A percentile compares a stretch with the other conserved stretches of the same genome.
Conservation (phyloP, 1,284 basidiomycete species). For the Ceratobasidium sp. region DNA sequence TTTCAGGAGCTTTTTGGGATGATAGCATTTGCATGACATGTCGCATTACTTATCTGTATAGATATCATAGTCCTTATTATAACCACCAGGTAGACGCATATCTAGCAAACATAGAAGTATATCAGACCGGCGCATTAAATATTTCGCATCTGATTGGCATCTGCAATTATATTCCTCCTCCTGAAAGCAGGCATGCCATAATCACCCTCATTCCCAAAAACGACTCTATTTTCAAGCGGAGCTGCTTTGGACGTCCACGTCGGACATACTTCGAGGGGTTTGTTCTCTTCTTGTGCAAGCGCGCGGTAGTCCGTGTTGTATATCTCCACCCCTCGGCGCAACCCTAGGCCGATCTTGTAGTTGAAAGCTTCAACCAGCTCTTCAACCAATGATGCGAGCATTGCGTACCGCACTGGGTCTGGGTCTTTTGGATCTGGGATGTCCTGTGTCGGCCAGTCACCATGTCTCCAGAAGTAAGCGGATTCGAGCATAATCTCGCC, state of each 20-base stretch:
- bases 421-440: conserved; percentile 41
- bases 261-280: conserved; percentile 23
- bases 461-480: conserved; percentile 37
- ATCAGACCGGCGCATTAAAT: background rate
- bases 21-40: conserved; percentile 23
- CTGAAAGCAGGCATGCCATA: conserved; percentile 1
- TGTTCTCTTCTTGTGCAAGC: conserved; percentile 25
- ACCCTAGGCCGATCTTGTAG: conserved; percentile 27
- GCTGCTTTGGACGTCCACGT: conserved; percentile 20
- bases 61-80: conserved; percentile 3
- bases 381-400: conserved; percentile 39
- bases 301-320: conserved; percentile 18
- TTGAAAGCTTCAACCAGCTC: conserved; percentile 38
- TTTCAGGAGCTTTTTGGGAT: conserved; percentile 34
- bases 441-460: conserved; percentile 25
- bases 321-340: conserved; percentile 35
- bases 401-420: conserved; percentile 36
- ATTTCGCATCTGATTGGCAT: conserved; percentile 35
- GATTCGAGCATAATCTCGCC: conserved; percentile 40
- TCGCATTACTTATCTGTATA: conserved; percentile 26
- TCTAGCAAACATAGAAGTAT: conserved; percentile 1
- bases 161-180: conserved; percentile 34
- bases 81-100: conserved; percentile 16
- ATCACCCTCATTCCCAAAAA: conserved; percentile 22
- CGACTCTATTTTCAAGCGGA: conserved; percentile 11